Evolutionary conservation across 768 basidiomycete genomes (phyloP).

Genomic region (Leccinum incarnatum): DNA sequence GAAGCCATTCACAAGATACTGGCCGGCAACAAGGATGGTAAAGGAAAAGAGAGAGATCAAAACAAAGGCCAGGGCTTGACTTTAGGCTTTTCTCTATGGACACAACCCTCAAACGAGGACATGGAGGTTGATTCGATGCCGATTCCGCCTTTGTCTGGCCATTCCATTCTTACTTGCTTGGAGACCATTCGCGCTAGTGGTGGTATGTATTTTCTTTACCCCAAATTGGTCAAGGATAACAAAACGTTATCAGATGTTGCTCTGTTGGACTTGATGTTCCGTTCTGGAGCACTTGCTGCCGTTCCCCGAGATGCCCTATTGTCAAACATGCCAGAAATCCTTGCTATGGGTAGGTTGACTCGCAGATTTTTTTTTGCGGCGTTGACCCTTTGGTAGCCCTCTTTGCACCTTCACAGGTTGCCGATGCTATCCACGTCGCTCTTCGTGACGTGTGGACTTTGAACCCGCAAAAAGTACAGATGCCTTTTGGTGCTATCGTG

Average conservation of each 20-base stretch:
- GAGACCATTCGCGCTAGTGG: slow-evolving; percentile 27
- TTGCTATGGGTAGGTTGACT: slow-evolving; percentile 37
- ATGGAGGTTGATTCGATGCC: slow-evolving; percentile 20
- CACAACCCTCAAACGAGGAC: slow-evolving; percentile 12
- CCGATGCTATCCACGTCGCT: slow-evolving; percentile 31
- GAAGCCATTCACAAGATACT: slow-evolving; percentile 47
- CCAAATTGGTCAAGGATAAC: not conserved
- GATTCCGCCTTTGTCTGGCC: slow-evolving; percentile 11
- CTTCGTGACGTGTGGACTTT: slow-evolving; percentile 35
- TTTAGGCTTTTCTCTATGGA: slow-evolving; percentile 35
- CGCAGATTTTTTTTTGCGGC: not conserved
- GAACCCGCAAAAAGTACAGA: slow-evolving; percentile 19
- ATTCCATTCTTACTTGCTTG: slow-evolving; percentile 32
- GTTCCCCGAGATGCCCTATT: slow-evolving; percentile 31
- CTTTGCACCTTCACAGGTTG: slow-evolving; percentile 26
- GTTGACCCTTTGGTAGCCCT: slow-evolving; percentile 17
- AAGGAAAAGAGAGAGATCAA: slow-evolving; percentile 28
- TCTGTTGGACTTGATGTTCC: slow-evolving; percentile 40
- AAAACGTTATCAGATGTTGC: slow-evolving; percentile 34
- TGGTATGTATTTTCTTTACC: slow-evolving; percentile 32
- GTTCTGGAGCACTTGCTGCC: slow-evolving; percentile 39
- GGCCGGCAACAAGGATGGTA: slow-evolving; percentile 36
- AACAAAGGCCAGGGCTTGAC: slow-evolving; percentile 18
- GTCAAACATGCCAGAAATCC: slow-evolving; percentile 39
- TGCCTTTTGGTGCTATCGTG: slow-evolving; percentile 37